Percentiles rank a stretch among this genome's conserved stretches.
Conservation (phyloP, 139 green algal species). For the Ulvella scutata region DNA sequence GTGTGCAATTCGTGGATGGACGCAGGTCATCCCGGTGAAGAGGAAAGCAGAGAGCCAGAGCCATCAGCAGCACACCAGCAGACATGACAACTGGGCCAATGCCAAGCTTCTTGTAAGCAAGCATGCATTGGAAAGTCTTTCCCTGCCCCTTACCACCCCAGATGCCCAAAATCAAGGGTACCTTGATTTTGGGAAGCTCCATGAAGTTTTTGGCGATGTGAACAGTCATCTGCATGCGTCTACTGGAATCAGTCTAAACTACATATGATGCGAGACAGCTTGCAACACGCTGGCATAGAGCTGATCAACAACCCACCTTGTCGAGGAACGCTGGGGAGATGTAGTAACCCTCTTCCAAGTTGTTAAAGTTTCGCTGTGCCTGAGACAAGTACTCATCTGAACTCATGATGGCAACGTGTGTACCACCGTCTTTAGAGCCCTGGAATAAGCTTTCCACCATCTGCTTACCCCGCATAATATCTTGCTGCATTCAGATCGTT, state of each 20-base stretch:
- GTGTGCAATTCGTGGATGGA: too few species aligned
- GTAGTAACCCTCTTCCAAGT: slow-evolving; percentile 93
- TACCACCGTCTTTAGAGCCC: slow-evolving; percentile 47
- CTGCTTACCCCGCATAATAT: slow-evolving; percentile 78
- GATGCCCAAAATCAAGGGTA: slow-evolving; percentile 94
- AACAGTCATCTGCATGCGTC: slow-evolving; percentile 40
- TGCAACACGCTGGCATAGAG: background rate
- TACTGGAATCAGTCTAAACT: too few species aligned
- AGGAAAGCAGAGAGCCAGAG: too few species aligned
- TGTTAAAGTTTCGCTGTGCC: slow-evolving; percentile 58
- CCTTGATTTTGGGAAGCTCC: slow-evolving; percentile 78
- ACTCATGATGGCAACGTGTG: slow-evolving; percentile 77
- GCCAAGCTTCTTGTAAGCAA: slow-evolving; percentile 96
- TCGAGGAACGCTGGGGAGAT: slow-evolving; percentile 96
- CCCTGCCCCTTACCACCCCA: slow-evolving; percentile 98
- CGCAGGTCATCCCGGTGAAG: too few species aligned
- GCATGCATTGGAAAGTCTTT: slow-evolving; percentile 76
- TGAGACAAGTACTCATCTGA: slow-evolving; percentile 76
- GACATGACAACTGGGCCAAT: slow-evolving; percentile 97
- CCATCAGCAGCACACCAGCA: slow-evolving; percentile 26
- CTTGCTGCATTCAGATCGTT: too few species aligned
- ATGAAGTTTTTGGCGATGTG: slow-evolving; percentile 96
- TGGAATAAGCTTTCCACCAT: slow-evolving; percentile 95
- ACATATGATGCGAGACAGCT: background rate
- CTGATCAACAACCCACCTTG: slow-evolving; percentile 41